Conservation (phyloP, 495 filamentous ascomycete species). For the Neohortaea acidophila region DNA sequence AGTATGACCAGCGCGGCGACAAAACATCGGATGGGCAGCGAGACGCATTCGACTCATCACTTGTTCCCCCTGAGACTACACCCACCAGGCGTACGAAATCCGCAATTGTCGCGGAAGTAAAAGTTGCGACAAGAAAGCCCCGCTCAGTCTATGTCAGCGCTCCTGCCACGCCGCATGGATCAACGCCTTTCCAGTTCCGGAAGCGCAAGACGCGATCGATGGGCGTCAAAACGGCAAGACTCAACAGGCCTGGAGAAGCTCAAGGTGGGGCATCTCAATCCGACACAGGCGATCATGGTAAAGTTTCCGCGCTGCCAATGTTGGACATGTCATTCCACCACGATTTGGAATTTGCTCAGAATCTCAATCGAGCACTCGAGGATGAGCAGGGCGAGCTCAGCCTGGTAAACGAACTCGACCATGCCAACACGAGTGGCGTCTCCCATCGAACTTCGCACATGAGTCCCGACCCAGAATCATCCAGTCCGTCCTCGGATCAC, state of each 20-base stretch:
- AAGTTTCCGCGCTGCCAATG: constrained; percentile 1
- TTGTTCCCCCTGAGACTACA: background rate
- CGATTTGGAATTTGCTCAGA: constrained; percentile 8
- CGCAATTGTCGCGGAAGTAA: background rate
- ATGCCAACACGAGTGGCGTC: background rate
- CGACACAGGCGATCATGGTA: background rate
- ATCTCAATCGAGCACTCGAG: constrained; percentile 8
- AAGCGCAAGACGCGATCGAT: background rate
- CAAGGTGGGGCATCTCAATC: background rate
- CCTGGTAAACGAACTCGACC: background rate
- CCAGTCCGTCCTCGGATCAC: too few relatives aligned
- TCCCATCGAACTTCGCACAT: constrained; percentile 3
- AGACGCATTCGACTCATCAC: too few relatives aligned
- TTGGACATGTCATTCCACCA: constrained; percentile 11
- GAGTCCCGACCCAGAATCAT: background rate
- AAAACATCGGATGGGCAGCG: too few relatives aligned
- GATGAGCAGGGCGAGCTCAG: constrained; percentile 11
- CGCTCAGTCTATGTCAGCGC: background rate
- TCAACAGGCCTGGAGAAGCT: background rate
- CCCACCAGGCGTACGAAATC: background rate
- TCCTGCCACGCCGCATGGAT: background rate
- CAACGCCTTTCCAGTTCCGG: constrained; percentile 13
- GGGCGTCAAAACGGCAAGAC: background rate
- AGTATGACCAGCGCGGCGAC: too few relatives aligned
- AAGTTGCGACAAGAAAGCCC: background rate